phyloP scores from a whole-genome alignment of 257 asterid genomes.

The Solanum habrochaites region DNA sequence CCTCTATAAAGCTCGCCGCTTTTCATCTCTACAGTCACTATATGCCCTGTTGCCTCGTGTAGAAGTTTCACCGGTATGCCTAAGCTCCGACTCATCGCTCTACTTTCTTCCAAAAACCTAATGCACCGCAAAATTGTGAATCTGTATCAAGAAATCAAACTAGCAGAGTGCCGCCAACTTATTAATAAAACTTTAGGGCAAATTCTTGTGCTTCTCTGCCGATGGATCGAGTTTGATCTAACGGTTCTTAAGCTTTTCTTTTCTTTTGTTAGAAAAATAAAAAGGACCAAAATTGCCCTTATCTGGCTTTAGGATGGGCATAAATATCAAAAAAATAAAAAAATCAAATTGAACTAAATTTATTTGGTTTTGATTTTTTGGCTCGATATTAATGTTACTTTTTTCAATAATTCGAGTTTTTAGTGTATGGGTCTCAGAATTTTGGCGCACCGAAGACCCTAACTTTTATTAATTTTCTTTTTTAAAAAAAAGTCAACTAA shows the following conservation, averaged over 20 bases:
- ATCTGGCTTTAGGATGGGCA: background rate
- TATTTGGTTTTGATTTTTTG: too few species aligned
- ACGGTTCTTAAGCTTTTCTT: background rate
- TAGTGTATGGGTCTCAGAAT: background rate
- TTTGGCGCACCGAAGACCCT: background rate
- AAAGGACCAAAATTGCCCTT: background rate
- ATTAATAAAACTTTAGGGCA: background rate
- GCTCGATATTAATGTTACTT: too few species aligned
- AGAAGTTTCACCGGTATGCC: conserved; percentile 97
- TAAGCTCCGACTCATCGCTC: conserved; percentile 76
- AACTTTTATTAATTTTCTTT: too few species aligned
- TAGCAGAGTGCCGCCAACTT: background rate
- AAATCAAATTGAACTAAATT: rapidly evolving
- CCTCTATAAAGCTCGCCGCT: conserved; percentile 96
- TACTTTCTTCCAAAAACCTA: conserved; percentile 1
- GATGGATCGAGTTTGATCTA: background rate
- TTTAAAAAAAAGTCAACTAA: too few species aligned
- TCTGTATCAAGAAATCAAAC: background rate
- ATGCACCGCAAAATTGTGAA: background rate
- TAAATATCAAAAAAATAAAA: too few species aligned
- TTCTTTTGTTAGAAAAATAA: too few species aligned
- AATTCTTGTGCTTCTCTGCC: background rate
- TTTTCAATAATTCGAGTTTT: too few species aligned
- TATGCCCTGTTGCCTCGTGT: conserved; percentile 93
- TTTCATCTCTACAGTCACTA: conserved; percentile 89